Conservation (phyloP, 805 yeast species). For the Citeromyces nyonsensis region DNA sequence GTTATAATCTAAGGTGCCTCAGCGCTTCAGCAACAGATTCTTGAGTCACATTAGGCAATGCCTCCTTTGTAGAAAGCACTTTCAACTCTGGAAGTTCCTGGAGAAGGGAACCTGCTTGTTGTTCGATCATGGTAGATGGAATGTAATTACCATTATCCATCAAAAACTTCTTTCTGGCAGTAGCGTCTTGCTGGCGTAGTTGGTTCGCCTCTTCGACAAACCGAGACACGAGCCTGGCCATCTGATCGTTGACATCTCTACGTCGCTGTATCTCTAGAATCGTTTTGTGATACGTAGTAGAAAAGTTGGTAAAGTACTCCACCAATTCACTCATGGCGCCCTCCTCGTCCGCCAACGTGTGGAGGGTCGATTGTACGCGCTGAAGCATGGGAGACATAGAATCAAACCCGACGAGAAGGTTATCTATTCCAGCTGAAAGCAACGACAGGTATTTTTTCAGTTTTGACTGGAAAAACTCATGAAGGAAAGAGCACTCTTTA, state of each 20-base stretch:
- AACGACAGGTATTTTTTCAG: constrained; percentile 5
- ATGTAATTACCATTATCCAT: constrained; percentile 33
- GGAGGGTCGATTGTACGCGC: constrained; percentile 5
- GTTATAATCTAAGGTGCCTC: too few species aligned
- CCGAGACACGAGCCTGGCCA: constrained; percentile 21
- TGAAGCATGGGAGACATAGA: constrained; percentile 5
- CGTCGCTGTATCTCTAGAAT: constrained; percentile 39
- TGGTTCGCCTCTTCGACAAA: constrained; percentile 22
- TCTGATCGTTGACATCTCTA: constrained; percentile 18
- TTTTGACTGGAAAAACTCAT: constrained; percentile 8
- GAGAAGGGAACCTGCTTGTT: constrained; percentile 4
- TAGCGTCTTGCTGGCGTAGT: constrained; percentile 26
- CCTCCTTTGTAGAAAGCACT: constrained; percentile 4
- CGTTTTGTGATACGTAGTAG: constrained; percentile 33
- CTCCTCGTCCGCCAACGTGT: constrained; percentile 6
- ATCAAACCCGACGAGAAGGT: constrained; percentile 10
- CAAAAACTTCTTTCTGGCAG: constrained; percentile 25
- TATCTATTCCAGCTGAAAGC: constrained; percentile 14
- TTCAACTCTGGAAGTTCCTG: constrained; percentile 4
- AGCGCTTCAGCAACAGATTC: too few species aligned
- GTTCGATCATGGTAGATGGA: constrained; percentile 22
- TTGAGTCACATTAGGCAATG: constrained; percentile 3
- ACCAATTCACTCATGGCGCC: constrained; percentile 14
- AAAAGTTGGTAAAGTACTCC: constrained; percentile 34
- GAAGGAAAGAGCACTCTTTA: constrained; percentile 12